phyloP scores from a whole-genome alignment of 139 green algal genomes.

The Closterium sp. region DNA sequence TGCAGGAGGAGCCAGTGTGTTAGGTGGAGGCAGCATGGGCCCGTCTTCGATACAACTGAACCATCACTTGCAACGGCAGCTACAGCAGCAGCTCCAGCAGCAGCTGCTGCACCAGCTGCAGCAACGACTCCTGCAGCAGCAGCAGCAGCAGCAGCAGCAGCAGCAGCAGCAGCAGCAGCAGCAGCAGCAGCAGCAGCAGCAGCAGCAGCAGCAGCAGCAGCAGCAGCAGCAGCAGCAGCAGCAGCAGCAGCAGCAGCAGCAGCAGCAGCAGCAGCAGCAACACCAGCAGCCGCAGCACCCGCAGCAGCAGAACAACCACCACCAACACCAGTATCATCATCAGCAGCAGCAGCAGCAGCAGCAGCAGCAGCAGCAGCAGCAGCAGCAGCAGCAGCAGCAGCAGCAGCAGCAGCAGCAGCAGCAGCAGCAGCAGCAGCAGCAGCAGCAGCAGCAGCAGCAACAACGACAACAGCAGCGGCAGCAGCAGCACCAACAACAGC shows the following conservation, averaged over 20 bases:
- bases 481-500: neutral
- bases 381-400: slow-evolving; percentile 8
- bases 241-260: neutral
- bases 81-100: slow-evolving; percentile 1
- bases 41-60: neutral
- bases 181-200: neutral
- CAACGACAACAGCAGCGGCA: neutral
- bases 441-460: neutral
- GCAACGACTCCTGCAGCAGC: neutral
- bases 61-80: neutral
- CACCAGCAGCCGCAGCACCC: neutral
- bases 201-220: neutral
- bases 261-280: neutral
- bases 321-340: neutral
- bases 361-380: neutral
- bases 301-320: neutral
- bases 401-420: neutral
- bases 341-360: neutral
- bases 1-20: neutral
- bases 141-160: slow-evolving; percentile 1
- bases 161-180: neutral
- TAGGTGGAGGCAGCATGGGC: neutral
- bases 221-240: neutral
- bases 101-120: slow-evolving; percentile 1
- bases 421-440: neutral